These are phyloP conservation scores for Epichloe glyceriae DNA, from an alignment of 2,329 filamentous ascomycete genomes.

Conservation along the genomic window DNA sequence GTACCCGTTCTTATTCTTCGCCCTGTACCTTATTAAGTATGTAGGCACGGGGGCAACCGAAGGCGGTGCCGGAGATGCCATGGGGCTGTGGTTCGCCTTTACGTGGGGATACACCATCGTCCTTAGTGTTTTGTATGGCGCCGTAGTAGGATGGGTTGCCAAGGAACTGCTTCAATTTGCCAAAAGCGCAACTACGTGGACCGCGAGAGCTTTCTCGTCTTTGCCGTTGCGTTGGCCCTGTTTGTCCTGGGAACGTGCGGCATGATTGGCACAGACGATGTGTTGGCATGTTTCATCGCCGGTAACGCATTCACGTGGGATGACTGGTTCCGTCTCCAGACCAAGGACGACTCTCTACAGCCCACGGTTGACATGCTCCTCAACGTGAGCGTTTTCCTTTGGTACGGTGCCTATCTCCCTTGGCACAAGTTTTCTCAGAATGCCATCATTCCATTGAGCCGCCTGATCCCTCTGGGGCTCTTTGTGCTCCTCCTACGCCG, in stretches of 20 bases:
- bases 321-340: slow-evolving; percentile 86
- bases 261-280: slow-evolving; percentile 77
- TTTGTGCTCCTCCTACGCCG: slow-evolving; percentile 66
- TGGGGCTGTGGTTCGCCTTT: slow-evolving; percentile 73
- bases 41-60: slow-evolving; percentile 42
- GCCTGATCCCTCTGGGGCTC: slow-evolving; percentile 60
- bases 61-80: slow-evolving; percentile 52
- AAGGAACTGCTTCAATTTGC: slow-evolving; percentile 77
- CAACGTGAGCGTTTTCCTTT: slow-evolving; percentile 79
- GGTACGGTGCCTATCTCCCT: slow-evolving; percentile 77
- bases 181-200: slow-evolving; percentile 69
- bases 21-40: slow-evolving; percentile 73
- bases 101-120: slow-evolving; percentile 77
- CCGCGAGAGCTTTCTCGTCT: slow-evolving; percentile 76
- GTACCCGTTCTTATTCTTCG: slow-evolving; percentile 79
- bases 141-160: slow-evolving; percentile 64
- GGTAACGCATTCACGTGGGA: slow-evolving; percentile 88
- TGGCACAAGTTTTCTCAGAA: slow-evolving; percentile 61
- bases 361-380: slow-evolving; percentile 91
- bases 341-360: slow-evolving; percentile 81
- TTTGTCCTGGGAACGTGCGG: slow-evolving; percentile 83
- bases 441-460: slow-evolving; percentile 56
- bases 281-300: slow-evolving; percentile 83
- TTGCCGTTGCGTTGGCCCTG: slow-evolving; percentile 70
- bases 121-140: slow-evolving; percentile 66